Evolutionary conservation across 352 stramenopile species (phyloP).

Genomic region (Blastocystis sp.): DNA sequence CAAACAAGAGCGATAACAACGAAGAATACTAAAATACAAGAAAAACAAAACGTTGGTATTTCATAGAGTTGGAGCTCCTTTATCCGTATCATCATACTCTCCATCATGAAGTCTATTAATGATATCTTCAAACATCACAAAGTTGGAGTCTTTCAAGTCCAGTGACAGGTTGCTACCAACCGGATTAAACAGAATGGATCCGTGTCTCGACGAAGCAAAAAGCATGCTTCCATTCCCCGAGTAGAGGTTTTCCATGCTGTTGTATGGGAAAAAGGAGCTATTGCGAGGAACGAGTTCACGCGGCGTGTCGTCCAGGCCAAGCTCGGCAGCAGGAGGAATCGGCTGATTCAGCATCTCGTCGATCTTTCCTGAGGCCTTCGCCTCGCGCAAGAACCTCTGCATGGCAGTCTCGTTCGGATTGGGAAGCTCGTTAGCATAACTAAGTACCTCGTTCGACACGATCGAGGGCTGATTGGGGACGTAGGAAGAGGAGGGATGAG

Average conservation of each 20-base stretch:
- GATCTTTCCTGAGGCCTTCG: neutral
- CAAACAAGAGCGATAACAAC: too few species aligned
- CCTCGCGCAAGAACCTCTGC: neutral
- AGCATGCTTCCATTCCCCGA: conserved; percentile 49
- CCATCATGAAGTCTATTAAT: neutral
- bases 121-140: neutral
- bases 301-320: conserved; percentile 25
- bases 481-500: neutral
- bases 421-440: neutral
- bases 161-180: conserved; percentile 30
- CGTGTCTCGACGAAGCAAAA: conserved; percentile 9
- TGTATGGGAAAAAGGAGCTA: neutral
- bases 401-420: neutral
- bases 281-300: neutral
- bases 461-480: neutral
- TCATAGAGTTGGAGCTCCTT: conserved; percentile 21
- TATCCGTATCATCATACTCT: conserved; percentile 38
- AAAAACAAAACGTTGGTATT: too few species aligned
- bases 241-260: conserved; percentile 1
- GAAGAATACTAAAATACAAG: too few species aligned
- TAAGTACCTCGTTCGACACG: neutral
- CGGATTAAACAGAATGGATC: conserved; percentile 37
- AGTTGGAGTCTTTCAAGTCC: neutral
- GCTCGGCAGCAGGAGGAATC: neutral
- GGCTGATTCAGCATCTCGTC: neutral